Evolutionary conservation across 805 yeast species (phyloP).

Genomic region (Lipomyces lipofer): DNA sequence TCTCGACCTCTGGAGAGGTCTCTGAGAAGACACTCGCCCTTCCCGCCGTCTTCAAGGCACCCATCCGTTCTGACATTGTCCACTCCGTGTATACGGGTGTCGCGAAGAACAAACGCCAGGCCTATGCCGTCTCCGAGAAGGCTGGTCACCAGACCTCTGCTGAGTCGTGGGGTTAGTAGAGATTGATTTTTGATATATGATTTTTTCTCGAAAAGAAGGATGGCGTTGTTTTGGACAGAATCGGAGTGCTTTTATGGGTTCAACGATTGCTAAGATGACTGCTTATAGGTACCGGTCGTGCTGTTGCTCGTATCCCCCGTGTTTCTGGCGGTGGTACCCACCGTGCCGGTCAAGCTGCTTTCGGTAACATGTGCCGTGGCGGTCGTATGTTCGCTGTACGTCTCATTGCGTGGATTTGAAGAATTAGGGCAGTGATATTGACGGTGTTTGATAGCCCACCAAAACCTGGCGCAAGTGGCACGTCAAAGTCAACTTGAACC

Average conservation of each 20-base stretch:
- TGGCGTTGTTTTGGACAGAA: background rate
- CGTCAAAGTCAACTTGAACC: conserved; percentile 99
- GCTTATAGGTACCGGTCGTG: conserved; percentile 83
- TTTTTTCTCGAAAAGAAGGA: background rate
- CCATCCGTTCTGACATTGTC: conserved; percentile 99
- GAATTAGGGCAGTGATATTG: background rate
- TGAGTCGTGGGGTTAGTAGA: conserved; percentile 87
- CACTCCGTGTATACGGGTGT: conserved; percentile 98
- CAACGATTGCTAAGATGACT: background rate
- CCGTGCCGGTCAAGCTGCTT: conserved; percentile 99
- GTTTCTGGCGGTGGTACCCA: conserved; percentile 99
- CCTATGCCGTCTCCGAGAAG: conserved; percentile 98
- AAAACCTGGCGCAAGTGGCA: conserved; percentile 99
- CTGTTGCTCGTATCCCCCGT: conserved; percentile 99
- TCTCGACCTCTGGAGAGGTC: conserved; percentile 83
- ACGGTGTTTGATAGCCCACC: conserved; percentile 61
- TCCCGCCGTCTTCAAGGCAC: conserved; percentile 99
- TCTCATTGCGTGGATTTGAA: background rate
- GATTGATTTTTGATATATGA: background rate
- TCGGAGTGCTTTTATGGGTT: background rate
- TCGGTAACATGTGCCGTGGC: conserved; percentile 99
- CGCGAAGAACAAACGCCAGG: conserved; percentile 99
- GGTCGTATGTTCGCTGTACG: conserved; percentile 96
- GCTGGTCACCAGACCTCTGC: conserved; percentile 99
- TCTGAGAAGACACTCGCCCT: conserved; percentile 81